Evolutionary conservation across 306 rosid species (phyloP).

Genomic region (Castanea sativa): DNA sequence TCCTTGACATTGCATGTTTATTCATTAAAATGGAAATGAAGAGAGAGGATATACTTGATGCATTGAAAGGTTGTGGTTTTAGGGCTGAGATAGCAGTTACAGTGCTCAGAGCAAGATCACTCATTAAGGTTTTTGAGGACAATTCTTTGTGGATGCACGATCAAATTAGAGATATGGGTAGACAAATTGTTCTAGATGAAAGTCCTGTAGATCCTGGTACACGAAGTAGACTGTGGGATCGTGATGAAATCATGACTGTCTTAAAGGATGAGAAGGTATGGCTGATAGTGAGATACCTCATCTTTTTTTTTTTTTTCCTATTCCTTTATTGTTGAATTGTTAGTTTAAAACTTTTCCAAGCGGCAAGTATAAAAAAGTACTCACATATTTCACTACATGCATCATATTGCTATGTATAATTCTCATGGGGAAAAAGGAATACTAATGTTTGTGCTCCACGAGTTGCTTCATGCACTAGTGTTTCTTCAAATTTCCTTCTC

Average conservation of each 20-base stretch:
- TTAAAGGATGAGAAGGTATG: slow-evolving; percentile 42
- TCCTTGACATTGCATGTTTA: slow-evolving; percentile 62
- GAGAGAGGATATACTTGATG: slow-evolving; percentile 46
- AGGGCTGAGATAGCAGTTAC: slow-evolving; percentile 41
- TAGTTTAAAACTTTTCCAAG: background rate
- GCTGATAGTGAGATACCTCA: background rate
- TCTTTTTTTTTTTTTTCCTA: background rate
- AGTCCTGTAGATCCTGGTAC: slow-evolving; percentile 28
- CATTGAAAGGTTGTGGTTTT: slow-evolving; percentile 57
- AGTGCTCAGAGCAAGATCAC: slow-evolving; percentile 40
- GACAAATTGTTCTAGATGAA: slow-evolving; percentile 51
- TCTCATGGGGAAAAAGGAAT: background rate
- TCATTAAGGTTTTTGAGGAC: slow-evolving; percentile 42
- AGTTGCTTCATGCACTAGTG: background rate
- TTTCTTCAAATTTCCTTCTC: background rate
- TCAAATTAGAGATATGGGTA: slow-evolving; percentile 69
- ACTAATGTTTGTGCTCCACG: background rate
- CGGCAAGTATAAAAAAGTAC: background rate
- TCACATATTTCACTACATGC: no score
- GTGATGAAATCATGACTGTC: slow-evolving; percentile 40
- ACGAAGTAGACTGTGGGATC: slow-evolving; percentile 67
- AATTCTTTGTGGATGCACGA: slow-evolving; percentile 60
- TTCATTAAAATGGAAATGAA: slow-evolving; percentile 41
- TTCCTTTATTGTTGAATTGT: background rate
- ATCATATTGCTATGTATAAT: no score